A percentile compares a stretch with the other conserved stretches of the same genome.
These are phyloP conservation scores for Populus alba DNA, from an alignment of 345 rosid genomes.

Conservation along the genomic window DNA sequence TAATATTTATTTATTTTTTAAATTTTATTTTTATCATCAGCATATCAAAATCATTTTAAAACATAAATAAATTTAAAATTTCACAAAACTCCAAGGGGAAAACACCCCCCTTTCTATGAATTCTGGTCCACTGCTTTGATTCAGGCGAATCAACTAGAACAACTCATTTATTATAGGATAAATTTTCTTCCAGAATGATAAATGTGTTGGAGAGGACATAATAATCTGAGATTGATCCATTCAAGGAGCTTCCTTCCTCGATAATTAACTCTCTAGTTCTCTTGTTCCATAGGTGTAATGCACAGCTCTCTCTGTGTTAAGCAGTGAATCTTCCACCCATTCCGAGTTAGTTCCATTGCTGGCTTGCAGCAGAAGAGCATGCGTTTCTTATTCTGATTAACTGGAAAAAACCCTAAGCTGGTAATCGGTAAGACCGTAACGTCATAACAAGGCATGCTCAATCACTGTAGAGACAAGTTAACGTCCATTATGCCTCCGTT, in stretches of 20 bases:
- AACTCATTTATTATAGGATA: not conserved
- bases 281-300: slow-evolving; percentile 54
- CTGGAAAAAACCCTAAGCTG: not conserved
- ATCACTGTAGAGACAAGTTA: slow-evolving; percentile 1
- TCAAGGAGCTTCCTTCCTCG: slow-evolving; percentile 45
- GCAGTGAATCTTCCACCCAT: slow-evolving; percentile 8
- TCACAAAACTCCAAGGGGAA: too few species aligned
- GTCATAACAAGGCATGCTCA: not conserved
- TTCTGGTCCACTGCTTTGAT: not conserved
- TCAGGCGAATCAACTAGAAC: not conserved
- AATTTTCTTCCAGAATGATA: not conserved
- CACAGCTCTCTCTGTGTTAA: not conserved
- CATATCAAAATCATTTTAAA: too few species aligned
- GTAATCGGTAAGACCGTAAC: not conserved
- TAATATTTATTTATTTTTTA: too few species aligned
- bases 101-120: not conserved
- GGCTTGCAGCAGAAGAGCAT: not conserved
- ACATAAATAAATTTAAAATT: too few species aligned
- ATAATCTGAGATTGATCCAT: slow-evolving; percentile 6
- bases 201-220: not conserved
- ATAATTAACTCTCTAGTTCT: slow-evolving; percentile 32
- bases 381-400: not conserved
- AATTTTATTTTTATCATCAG: too few species aligned
- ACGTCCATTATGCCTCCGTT: slow-evolving; percentile 10
- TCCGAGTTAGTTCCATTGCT: not conserved